Conservation (phyloP, 306 rosid species). For the Astragalus membranaceus region DNA sequence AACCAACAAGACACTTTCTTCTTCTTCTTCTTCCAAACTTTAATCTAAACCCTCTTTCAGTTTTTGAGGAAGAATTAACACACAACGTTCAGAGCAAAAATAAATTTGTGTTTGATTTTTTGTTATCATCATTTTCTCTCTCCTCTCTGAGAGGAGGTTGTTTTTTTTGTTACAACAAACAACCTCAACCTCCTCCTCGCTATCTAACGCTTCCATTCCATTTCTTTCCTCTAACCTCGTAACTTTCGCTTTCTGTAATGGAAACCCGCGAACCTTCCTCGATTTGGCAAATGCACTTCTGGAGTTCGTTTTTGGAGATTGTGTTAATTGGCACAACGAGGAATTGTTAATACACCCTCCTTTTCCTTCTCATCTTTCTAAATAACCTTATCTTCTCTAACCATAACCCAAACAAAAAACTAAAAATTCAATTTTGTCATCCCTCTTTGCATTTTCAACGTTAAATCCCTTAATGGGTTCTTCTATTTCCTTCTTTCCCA, state of each 20-base stretch:
- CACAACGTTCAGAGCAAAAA: background rate
- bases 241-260: constrained; percentile 34
- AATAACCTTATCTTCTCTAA: background rate
- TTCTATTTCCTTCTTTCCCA: background rate
- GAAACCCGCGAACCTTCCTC: constrained; percentile 27
- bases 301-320: constrained; percentile 24
- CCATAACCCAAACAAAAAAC: background rate
- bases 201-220: background rate
- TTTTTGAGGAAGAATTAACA: too few species aligned
- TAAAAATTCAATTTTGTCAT: background rate
- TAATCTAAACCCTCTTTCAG: background rate
- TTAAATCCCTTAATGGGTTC: constrained; percentile 14
- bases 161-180: constrained; percentile 32
- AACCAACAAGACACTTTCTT: background rate
- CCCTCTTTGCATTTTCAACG: background rate
- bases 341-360: background rate
- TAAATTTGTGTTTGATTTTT: constrained; percentile 12
- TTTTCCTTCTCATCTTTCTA: background rate
- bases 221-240: constrained; percentile 23
- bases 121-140: background rate
- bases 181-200: constrained; percentile 43
- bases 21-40: background rate
- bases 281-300: constrained; percentile 38
- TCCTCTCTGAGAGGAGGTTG: constrained; percentile 32
- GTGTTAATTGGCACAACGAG: background rate